phyloP scores from a whole-genome alignment of 371 early-diverging fungal genomes.

The Mucor piriformis region DNA sequence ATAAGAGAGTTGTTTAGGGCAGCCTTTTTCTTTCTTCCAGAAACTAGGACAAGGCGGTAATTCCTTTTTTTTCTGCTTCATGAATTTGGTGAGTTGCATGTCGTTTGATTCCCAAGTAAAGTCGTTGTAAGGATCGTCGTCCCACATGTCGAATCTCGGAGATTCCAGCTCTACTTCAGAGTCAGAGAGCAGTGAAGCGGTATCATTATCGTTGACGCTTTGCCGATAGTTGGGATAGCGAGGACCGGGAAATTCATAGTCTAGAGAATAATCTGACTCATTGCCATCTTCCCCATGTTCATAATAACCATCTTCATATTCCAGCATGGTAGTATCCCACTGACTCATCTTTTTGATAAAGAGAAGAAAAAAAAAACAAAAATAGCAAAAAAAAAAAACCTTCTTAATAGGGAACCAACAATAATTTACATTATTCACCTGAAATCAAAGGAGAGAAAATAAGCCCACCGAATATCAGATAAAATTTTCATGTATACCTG shows the following conservation, averaged over 20 bases:
- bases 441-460: background rate
- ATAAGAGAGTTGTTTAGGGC: conserved; percentile 51
- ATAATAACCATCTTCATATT: conserved; percentile 10
- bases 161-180: conserved; percentile 7
- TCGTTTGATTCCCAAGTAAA: conserved; percentile 55
- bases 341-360: background rate
- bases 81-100: conserved; percentile 42
- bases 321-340: background rate
- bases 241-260: conserved; percentile 50
- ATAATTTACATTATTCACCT: no score
- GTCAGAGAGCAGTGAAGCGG: conserved; percentile 41
- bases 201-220: conserved; percentile 32
- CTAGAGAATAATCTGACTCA: conserved; percentile 45
- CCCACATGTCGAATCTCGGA: conserved; percentile 53
- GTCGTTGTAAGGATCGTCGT: conserved; percentile 53
- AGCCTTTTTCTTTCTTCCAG: conserved; percentile 44
- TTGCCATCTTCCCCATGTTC: conserved; percentile 18
- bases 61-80: conserved; percentile 30
- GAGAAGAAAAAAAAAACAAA: background rate
- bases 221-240: conserved; percentile 40
- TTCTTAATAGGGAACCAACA: background rate
- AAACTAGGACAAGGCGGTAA: conserved; percentile 24
- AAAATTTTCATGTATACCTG: no score
- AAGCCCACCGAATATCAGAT: no score
- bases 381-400: background rate